Evolutionary conservation across 2,329 filamentous ascomycete genomes (phyloP).

Genomic region (Fusarium sp.): DNA sequence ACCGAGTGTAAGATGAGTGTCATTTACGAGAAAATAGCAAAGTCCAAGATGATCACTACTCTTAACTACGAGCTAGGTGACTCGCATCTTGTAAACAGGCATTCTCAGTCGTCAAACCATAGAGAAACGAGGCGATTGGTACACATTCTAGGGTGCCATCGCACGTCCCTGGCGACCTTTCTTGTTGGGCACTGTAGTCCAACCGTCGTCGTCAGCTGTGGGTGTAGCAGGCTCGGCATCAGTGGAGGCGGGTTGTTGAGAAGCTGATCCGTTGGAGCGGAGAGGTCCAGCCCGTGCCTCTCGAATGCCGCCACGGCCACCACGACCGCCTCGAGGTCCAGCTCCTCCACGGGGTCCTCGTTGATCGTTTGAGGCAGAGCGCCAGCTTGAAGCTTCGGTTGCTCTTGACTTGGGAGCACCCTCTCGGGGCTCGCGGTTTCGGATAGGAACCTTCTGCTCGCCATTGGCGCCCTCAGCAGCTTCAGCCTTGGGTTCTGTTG

Average conservation of each 20-base stretch:
- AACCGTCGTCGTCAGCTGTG: constrained; percentile 67
- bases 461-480: constrained; percentile 43
- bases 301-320: constrained; percentile 53
- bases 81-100: constrained; percentile 43
- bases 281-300: constrained; percentile 53
- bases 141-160: constrained; percentile 46
- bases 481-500: constrained; percentile 35
- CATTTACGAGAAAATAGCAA: constrained; percentile 30
- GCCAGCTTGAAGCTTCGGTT: constrained; percentile 69
- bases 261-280: constrained; percentile 60
- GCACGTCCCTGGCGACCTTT: constrained; percentile 51
- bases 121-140: constrained; percentile 50
- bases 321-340: constrained; percentile 55
- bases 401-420: constrained; percentile 62
- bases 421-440: constrained; percentile 53
- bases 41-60: constrained; percentile 31
- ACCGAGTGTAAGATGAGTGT: constrained; percentile 35
- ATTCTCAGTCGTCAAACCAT: constrained; percentile 50
- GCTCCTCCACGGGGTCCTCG: constrained; percentile 60
- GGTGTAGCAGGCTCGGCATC: constrained; percentile 49
- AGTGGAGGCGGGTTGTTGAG: constrained; percentile 48
- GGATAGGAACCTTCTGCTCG: constrained; percentile 60
- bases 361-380: constrained; percentile 60
- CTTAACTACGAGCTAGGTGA: constrained; percentile 26
- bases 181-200: constrained; percentile 64